Evolutionary conservation across 1,284 basidiomycete species (phyloP).

Genomic region (Marasmius oreades): DNA sequence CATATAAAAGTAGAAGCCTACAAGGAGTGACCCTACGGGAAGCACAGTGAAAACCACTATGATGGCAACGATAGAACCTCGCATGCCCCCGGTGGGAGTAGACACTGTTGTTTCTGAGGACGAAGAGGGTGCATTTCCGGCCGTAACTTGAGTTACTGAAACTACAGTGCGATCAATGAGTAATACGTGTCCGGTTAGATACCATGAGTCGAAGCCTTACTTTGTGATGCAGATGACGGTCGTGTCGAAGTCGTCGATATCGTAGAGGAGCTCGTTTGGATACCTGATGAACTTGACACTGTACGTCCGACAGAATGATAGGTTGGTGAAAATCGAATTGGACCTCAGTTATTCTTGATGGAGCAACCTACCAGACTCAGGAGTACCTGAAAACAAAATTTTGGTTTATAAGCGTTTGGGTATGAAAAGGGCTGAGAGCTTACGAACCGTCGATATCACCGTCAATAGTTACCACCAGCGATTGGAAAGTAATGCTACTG

Average conservation of each 20-base stretch:
- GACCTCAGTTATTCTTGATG: no score
- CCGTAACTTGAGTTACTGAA: neutral
- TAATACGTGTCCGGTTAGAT: no score
- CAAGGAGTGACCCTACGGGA: constrained; percentile 13
- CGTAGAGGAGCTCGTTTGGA: neutral
- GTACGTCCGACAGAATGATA: neutral
- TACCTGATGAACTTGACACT: neutral
- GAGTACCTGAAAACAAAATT: no score
- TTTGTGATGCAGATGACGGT: neutral
- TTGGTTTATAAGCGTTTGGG: neutral
- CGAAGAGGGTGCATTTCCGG: neutral
- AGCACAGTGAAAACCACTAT: constrained; percentile 14
- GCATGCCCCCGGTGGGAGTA: neutral
- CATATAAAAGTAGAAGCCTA: constrained; percentile 16
- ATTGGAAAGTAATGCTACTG: constrained; percentile 29
- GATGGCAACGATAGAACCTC: constrained; percentile 15
- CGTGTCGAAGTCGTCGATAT: neutral
- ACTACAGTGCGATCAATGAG: no score
- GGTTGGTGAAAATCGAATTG: neutral
- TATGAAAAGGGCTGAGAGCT: neutral
- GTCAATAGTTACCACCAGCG: constrained; percentile 21
- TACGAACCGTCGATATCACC: constrained; percentile 11
- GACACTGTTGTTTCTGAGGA: neutral
- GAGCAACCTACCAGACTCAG: no score
- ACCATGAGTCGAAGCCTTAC: neutral